Evolutionary conservation across 208 protist species (phyloP).

Genomic region (Trypanosoma cruzi): DNA sequence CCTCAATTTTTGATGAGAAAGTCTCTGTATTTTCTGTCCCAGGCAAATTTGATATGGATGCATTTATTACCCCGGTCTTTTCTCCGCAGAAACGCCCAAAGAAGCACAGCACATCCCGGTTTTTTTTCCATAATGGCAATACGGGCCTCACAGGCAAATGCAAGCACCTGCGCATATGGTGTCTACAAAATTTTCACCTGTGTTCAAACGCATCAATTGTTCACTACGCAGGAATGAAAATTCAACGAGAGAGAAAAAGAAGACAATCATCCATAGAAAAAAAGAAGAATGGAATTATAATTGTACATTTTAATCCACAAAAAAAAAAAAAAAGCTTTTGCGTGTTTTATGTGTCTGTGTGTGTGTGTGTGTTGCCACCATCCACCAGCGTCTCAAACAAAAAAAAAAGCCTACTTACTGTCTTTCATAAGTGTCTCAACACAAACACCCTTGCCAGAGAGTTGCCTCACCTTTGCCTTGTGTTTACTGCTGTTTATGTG

Average conservation of each 20-base stretch:
- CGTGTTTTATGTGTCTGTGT: conserved; percentile 8
- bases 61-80: neutral
- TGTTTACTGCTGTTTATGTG: conserved; percentile 91
- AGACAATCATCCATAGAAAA: conserved; percentile 1
- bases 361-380: neutral
- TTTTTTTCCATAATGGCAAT: neutral
- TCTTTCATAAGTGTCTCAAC: conserved; percentile 72
- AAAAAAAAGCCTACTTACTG: conserved; percentile 24
- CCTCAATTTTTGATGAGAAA: conserved; percentile 4
- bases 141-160: neutral
- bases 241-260: neutral
- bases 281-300: conserved; percentile 1
- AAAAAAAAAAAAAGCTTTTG: conserved; percentile 9
- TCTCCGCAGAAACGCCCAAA: conserved; percentile 15
- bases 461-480: conserved; percentile 86
- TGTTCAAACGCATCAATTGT: neutral
- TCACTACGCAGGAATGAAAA: neutral
- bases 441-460: conserved; percentile 77
- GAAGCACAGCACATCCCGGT: neutral
- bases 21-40: conserved; percentile 1
- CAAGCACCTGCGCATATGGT: conserved; percentile 5
- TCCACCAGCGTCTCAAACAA: conserved; percentile 1
- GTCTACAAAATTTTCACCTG: neutral
- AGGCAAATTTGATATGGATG: neutral
- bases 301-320: neutral